Evolutionary conservation across 2,329 filamentous ascomycete species (phyloP), one percentile per base, ranked within the genome.

Genomic region (Cladosporium oxysporum): DNA sequence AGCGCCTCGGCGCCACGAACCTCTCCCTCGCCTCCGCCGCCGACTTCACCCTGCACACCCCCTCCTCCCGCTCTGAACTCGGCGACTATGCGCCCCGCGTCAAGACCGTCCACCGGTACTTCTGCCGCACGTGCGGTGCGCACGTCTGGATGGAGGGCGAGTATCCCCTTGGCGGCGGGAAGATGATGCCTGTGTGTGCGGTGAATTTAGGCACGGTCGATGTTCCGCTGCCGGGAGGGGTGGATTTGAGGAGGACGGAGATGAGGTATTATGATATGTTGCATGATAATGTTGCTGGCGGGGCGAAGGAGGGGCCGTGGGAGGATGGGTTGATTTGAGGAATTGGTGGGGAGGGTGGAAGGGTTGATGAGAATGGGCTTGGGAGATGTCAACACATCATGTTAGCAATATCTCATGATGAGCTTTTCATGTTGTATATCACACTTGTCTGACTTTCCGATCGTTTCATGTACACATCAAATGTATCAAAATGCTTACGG

Each of bases 181-280:
- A 58, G n/a, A 59, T 41, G 63, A 31, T 44, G 44, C 57, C 59
- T n/a, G 23, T 69, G 14, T 66, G 66, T 23, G 50, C 50, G 21
- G 57, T 70, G 28, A 70, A 70, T 55, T 7, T 69, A 33, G 65
- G 66, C 2, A 70, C 68, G 10, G 58, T 70, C 14, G 68, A 70
- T 63, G 67, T 68, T 55, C 66, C 65, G 44, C 57, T 67, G 33
- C 33, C 33, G 57, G 67, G 66, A 18, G 67, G 66, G 6, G 58
- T 70, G 2, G 67, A 70, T 50, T 61, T 69, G 64, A 68, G 64
- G 37, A 58, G 64, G 52, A 61, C 58, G 8, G 66, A 66, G 62
- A 64, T 69, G 14, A 52, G 50, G 50, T 70, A 69, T 62, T 66
- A 47, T 29, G 66, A 69, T 57, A 64, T 60, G 49, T 29, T 69